Percentiles rank a stretch among this genome's conserved stretches.
Evolutionary conservation across 768 basidiomycete species (phyloP).

Genomic region (Daedaleopsis sinensis): DNA sequence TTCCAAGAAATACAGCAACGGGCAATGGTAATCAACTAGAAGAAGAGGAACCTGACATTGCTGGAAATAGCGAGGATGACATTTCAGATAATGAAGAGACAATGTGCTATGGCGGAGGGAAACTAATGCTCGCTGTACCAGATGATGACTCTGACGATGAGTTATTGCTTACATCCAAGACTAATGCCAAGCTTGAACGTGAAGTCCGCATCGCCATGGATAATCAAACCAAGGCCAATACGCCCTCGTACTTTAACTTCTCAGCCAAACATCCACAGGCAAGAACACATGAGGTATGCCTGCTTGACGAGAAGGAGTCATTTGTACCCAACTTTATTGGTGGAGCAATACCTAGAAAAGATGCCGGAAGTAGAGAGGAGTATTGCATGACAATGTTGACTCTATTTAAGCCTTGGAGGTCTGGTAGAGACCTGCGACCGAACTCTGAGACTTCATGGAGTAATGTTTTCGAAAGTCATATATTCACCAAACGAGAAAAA

Average conservation of each 20-base stretch:
- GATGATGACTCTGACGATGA: not conserved
- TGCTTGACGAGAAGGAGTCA: not conserved
- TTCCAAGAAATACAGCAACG: too few relatives aligned
- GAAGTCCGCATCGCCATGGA: not conserved
- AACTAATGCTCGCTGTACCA: not conserved
- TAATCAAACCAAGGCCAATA: not conserved
- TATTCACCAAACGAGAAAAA: not conserved
- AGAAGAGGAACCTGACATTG: too few relatives aligned
- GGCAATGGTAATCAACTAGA: too few relatives aligned
- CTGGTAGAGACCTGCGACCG: slow-evolving; percentile 30
- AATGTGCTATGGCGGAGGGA: not conserved
- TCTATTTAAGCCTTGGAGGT: slow-evolving; percentile 38
- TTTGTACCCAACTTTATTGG: slow-evolving; percentile 37
- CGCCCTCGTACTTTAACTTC: not conserved
- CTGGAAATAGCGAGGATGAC: too few relatives aligned
- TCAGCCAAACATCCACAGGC: not conserved
- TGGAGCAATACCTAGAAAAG: slow-evolving; percentile 12
- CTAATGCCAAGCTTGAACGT: not conserved
- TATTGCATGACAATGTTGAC: slow-evolving; percentile 39
- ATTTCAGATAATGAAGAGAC: not conserved
- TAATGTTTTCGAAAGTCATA: not conserved
- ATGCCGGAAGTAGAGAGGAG: slow-evolving; percentile 36
- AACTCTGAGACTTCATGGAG: slow-evolving; percentile 2
- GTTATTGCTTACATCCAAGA: not conserved
- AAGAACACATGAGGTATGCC: not conserved